Evolutionary conservation across 2,329 filamentous ascomycete species (phyloP), one percentile per base, ranked within the genome.

Genomic region (Teratosphaeria pseudoeucalypti): DNA sequence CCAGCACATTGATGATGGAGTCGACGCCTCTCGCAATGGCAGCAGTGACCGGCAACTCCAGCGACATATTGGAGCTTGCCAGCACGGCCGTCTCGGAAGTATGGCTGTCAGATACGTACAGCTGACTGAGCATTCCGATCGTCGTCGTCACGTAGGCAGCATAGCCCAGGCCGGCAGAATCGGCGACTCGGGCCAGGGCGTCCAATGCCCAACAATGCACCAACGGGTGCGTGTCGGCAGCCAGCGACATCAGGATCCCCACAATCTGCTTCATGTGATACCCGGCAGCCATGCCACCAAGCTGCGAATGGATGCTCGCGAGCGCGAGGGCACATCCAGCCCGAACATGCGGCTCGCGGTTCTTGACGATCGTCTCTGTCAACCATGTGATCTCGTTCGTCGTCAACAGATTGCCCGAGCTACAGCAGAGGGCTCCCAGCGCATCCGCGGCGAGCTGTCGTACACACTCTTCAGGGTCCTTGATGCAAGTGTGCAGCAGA

Each of bases 141-240:
- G 91, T 92, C 67, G 90, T 90, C 0, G 90, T 88, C 23, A 96
- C 92, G 68, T 92, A 96, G 39, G 86, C 85, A 0, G 92, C 91
- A 73, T 96, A 99, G 29, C 90, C 92, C 60, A 99, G 78, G 0
- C 94, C 94, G 1, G 94, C 92, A 11, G 92, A 94, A 68, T 96
- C 92, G 2, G 92, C 89, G 12, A 95, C 91, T 57, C 89, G 81
- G 2, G 89, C 87, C 34, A 99, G 75, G 10, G 90, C 92, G 71
- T 96, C 91, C 53, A 99, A 78, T 2, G 95, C 92, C 91, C 92
- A 97, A 71, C 92, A 96, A 73, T 99, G 94, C 9, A 99, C 94
- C 0, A 89, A 86, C 0, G 94, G 92, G 71, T 99, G 94, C 23
- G 92, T 90, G 70, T 99, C 94, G 66, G 92, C 96, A 72, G 91